Percentiles rank a stretch among this genome's conserved stretches.
Evolutionary conservation across 108 stramenopile species (phyloP).

Genomic region (Cylindrotheca fusiformis): DNA sequence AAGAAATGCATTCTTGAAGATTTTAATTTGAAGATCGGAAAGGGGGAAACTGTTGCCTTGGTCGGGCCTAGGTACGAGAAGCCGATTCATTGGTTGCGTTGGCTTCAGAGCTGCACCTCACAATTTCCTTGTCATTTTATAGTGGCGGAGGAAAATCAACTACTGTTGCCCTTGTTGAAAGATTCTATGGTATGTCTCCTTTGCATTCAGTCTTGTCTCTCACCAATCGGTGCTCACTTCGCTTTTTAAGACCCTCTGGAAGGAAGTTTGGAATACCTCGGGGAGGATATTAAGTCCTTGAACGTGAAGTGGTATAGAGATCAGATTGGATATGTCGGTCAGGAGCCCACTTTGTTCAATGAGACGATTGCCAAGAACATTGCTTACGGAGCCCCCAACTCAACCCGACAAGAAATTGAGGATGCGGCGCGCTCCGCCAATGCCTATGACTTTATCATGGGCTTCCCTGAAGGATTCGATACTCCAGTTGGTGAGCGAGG

Average conservation of each 20-base stretch:
- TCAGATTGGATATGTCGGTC: conserved; percentile 88
- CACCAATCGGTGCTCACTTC: no score
- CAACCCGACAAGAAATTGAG: conserved; percentile 61
- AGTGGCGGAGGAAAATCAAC: conserved; percentile 90
- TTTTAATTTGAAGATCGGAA: conserved; percentile 42
- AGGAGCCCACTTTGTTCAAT: conserved; percentile 92
- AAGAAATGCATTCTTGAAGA: conserved; percentile 27
- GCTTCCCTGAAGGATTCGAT: conserved; percentile 50
- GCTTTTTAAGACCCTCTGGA: conserved; percentile 64
- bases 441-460: conserved; percentile 85
- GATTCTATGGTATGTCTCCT: conserved; percentile 81
- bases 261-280: conserved; percentile 82
- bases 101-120: neutral
- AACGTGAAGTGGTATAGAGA: conserved; percentile 81
- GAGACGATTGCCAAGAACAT: conserved; percentile 92
- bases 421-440: conserved; percentile 86
- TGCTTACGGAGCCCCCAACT: conserved; percentile 59
- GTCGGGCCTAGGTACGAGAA: conserved; percentile 42
- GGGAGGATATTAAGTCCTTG: conserved; percentile 64
- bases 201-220: neutral
- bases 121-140: no score
- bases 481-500: conserved; percentile 57
- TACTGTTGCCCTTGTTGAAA: conserved; percentile 76
- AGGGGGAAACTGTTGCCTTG: conserved; percentile 60
- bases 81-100: neutral